Conservation (phyloP, 176 grass and related monocot genomes). For the Rhipidocladum racemiflorum region DNA sequence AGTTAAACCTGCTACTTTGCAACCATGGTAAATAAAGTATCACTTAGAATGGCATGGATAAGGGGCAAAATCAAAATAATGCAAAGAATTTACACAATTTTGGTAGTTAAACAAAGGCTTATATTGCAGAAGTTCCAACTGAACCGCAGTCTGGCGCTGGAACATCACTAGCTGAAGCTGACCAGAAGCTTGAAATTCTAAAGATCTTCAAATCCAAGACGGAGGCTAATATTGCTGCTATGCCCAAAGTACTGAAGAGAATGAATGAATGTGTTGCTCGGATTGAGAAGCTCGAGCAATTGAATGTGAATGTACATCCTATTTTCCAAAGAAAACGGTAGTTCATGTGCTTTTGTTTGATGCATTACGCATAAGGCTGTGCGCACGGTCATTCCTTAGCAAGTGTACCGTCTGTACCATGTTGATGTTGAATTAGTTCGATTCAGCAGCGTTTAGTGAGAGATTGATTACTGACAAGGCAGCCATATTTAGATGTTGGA, state of each 20-base stretch:
- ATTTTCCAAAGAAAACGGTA: conserved; percentile 36
- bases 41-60: neutral
- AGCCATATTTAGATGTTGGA: neutral
- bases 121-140: conserved; percentile 28
- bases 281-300: conserved; percentile 23
- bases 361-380: neutral
- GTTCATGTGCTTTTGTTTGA: neutral
- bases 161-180: neutral
- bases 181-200: conserved; percentile 22
- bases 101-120: neutral
- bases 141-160: neutral
- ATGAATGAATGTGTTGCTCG: conserved; percentile 18
- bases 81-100: neutral
- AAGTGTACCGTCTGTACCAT: neutral
- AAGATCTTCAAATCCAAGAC: conserved; percentile 24
- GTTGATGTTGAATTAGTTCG: neutral
- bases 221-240: conserved; percentile 14
- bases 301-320: conserved; percentile 18
- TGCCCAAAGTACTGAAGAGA: conserved; percentile 30
- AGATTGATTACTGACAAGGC: neutral
- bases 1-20: neutral
- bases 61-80: neutral
- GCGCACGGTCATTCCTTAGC: neutral
- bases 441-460: neutral
- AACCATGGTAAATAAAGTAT: neutral